A percentile compares a stretch with the other conserved stretches of the same genome.
Conservation (phyloP, 768 basidiomycete genomes). For the Amanita molliuscula region DNA sequence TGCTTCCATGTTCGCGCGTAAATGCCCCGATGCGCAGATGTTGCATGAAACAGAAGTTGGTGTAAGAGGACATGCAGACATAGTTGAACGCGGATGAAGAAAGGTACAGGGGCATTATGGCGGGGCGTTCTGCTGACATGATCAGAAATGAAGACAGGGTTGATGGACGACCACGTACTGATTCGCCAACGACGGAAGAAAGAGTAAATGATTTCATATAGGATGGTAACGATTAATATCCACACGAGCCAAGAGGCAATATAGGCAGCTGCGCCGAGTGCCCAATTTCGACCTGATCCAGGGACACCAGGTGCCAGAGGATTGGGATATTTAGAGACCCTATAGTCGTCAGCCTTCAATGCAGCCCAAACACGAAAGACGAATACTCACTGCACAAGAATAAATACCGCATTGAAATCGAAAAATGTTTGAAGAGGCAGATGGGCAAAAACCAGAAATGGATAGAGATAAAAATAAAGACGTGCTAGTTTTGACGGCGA, state of each 20-base stretch:
- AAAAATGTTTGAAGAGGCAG: conserved; percentile 74
- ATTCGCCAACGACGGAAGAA: conserved; percentile 70
- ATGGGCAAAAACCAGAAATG: conserved; percentile 63
- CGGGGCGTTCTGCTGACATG: conserved; percentile 56
- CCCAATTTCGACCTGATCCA: conserved; percentile 71
- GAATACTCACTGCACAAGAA: conserved; percentile 66
- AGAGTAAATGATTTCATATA: conserved; percentile 72
- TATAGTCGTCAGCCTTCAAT: conserved; percentile 17
- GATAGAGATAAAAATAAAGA: conserved; percentile 60
- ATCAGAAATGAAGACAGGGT: conserved; percentile 4
- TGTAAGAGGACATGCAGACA: conserved; percentile 69
- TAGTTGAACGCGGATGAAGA: conserved; percentile 71
- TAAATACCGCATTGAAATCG: conserved; percentile 83
- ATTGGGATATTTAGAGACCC: conserved; percentile 68
- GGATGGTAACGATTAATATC: conserved; percentile 59
- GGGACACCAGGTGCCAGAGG: conserved; percentile 59
- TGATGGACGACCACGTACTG: conserved; percentile 41
- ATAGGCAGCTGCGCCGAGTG: conserved; percentile 75
- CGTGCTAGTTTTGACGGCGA: conserved; percentile 45
- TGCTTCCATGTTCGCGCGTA: conserved; percentile 35
- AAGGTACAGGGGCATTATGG: conserved; percentile 74
- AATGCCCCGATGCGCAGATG: conserved; percentile 70
- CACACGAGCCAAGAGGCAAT: conserved; percentile 72
- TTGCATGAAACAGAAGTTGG: conserved; percentile 76
- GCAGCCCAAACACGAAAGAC: conserved; percentile 7